Base-by-base conservation (phyloP, 2,329 filamentous ascomycete genomes). In the Alternaria gansuensis region DNA sequence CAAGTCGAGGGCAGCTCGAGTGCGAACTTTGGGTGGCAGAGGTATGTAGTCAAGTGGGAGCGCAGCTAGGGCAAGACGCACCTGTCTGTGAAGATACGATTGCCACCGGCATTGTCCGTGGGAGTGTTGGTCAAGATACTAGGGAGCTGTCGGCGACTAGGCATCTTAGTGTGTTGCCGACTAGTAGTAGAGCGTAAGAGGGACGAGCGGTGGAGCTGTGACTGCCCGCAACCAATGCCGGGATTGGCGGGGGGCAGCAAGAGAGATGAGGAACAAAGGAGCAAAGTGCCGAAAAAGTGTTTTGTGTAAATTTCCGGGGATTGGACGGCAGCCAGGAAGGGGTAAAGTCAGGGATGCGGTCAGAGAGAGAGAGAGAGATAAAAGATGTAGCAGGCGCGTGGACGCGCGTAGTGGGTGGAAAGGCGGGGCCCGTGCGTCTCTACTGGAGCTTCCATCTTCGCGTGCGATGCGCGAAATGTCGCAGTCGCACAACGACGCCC, bases 381-480 rank as follows among this genome's bases (percentile, higher is more conserved):
- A 33, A 17, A 17, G 1, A 17, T 17, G 17, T 17, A 17, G 33
- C 21, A 36, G 54, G 37, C 54, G 46, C 54, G 39, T 51, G 26
- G 29, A 36, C 31, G 39, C 37, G 54, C 54, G 3, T 40, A 36
- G 23, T 43, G 17, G 40, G 28, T 10, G 23, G 24, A 29, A 11
- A 13, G 31, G 29, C 8, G 9, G 24, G 58, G 40, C n/a, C 59
- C 63, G 63, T 59, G 59, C 59, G 46, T 34, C 7, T 8, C 24
- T 31, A 33, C 26, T 58, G 57, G 57, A 63, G 60, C 54, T 66
- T 60, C 46, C 55, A 54, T 65, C 51, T 40, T 56, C 61, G 58
- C 61, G 54, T 48, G 37, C 60, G 63, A 17, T 17, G 17, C n/a
- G n/a, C 66, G 60, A 69, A 61, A 56, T 65, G 61, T 66, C 57